Evolutionary conservation across 2,329 filamentous ascomycete species (phyloP), one percentile per base, ranked within the genome.

Genomic region (Orbilia brochopaga): DNA sequence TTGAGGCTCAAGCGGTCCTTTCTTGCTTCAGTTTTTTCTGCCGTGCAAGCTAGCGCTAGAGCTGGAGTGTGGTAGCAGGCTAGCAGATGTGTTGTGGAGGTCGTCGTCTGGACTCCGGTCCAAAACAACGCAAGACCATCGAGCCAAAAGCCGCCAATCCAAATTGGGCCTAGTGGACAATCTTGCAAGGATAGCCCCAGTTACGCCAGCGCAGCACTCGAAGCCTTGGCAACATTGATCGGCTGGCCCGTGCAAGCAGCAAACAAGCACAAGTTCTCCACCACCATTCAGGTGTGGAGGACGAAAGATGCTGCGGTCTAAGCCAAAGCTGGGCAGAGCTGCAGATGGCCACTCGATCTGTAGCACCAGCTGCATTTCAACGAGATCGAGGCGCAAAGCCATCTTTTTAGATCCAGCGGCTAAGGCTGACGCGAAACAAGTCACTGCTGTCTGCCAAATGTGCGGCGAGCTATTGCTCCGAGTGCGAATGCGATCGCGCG

Each of bases 341-440:
- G 35, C 35, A 48, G 19, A 51, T 19, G 17, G 46, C 46, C 46
- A 51, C 19, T 27, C 46, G 21, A 32, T 53, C 50, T 53, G 50
- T 5, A 53, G 50, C 30, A 10, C 11, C 23, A 53, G 23, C 5
- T 11, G n/a, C 13, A 15, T 6, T 30, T 15, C 50, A 19, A 35
- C 23, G 19, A 51, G 17, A 51, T 19, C 46, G 46, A 53, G 50
- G 50, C 24, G 30, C 42, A 35, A 48, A 59, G 55, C 55, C 55
- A 59, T 40, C 32, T 11, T n/a, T 24, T 4, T 21, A 19, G 27
- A 59, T 59, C 46, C 58, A 63, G 42, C 54, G 58, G 53, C 32
- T 63, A 64, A 64, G 60, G 67, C 67, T 65, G 54, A 42, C 8
- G 44, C 19, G 17, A 48, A 48, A 48, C 44, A 3, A 3, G 44